Conservation (phyloP, 352 stramenopile genomes). For the Pythium phragmiticola region DNA sequence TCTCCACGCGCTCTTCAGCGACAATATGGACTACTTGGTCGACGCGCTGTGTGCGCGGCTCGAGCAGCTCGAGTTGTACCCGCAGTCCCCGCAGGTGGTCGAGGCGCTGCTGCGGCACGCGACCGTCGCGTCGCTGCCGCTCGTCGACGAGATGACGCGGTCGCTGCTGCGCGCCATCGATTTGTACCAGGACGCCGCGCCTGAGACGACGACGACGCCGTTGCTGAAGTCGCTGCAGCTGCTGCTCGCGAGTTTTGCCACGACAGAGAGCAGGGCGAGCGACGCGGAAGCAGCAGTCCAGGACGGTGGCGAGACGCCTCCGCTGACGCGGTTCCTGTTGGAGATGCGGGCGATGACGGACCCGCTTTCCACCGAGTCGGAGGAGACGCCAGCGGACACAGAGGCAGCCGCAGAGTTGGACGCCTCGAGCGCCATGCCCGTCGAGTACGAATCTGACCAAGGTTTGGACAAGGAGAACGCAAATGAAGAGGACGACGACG, state of each 20-base stretch:
- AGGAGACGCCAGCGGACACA: background rate
- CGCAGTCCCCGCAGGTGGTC: slow-evolving; percentile 73
- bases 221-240: slow-evolving; percentile 45
- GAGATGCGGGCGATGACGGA: slow-evolving; percentile 59
- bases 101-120: slow-evolving; percentile 68
- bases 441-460: slow-evolving; percentile 47
- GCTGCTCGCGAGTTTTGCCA: slow-evolving; percentile 32
- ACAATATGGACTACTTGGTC: slow-evolving; percentile 89
- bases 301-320: slow-evolving; percentile 15
- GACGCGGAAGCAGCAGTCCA: background rate
- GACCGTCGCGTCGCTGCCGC: slow-evolving; percentile 59
- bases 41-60: slow-evolving; percentile 74
- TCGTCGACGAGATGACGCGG: slow-evolving; percentile 72
- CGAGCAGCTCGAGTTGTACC: slow-evolving; percentile 65
- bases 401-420: slow-evolving; percentile 7
- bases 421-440: slow-evolving; percentile 66
- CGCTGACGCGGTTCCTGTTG: slow-evolving; percentile 53
- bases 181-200: slow-evolving; percentile 52
- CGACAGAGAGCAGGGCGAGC: background rate
- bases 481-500: slow-evolving; percentile 22
- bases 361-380: slow-evolving; percentile 5
- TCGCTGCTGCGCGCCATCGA: slow-evolving; percentile 76
- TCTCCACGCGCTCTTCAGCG: slow-evolving; percentile 64
- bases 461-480: slow-evolving; percentile 30
- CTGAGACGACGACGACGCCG: background rate